phyloP scores from a whole-genome alignment of 139 green algal genomes.

The Chlamydomonas eustigma region DNA sequence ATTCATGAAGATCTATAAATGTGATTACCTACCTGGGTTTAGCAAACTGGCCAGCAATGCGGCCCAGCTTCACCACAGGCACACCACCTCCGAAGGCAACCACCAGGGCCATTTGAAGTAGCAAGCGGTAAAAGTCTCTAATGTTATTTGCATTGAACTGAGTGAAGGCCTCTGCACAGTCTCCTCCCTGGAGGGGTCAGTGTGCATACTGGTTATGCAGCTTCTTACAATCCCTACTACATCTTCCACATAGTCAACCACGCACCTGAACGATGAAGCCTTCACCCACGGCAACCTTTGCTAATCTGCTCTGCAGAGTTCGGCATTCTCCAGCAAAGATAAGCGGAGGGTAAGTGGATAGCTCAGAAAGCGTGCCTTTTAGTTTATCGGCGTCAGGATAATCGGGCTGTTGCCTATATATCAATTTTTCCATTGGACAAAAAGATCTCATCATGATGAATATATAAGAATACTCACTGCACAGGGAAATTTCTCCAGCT shows the following conservation, averaged over 20 bases:
- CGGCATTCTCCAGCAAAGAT: constrained; percentile 96
- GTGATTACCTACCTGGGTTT: constrained; percentile 77
- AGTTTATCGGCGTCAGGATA: constrained; percentile 68
- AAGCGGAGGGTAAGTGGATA: constrained; percentile 80
- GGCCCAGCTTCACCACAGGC: constrained; percentile 95
- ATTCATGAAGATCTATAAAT: too few species aligned
- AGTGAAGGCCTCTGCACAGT: constrained; percentile 96
- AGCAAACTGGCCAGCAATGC: constrained; percentile 98
- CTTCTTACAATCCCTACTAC: too few species aligned
- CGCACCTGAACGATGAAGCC: constrained; percentile 67
- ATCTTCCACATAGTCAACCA: too few species aligned
- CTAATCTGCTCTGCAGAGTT: constrained; percentile 84
- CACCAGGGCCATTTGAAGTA: constrained; percentile 94
- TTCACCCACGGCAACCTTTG: constrained; percentile 76
- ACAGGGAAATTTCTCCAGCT: constrained; percentile 49
- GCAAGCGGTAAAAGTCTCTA: constrained; percentile 81
- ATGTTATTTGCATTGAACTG: constrained; percentile 96
- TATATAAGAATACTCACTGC: not conserved
- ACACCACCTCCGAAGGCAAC: constrained; percentile 94
- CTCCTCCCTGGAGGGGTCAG: constrained; percentile 84
- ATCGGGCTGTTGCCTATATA: constrained; percentile 56
- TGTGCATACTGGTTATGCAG: too few species aligned
- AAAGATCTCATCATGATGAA: not conserved
- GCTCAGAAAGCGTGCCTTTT: constrained; percentile 52
- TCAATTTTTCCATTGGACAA: not conserved